These are phyloP conservation scores for Debaryomycetaceae sp. DNA, from an alignment of 1,139 yeast species.

Conservation along the genomic window DNA sequence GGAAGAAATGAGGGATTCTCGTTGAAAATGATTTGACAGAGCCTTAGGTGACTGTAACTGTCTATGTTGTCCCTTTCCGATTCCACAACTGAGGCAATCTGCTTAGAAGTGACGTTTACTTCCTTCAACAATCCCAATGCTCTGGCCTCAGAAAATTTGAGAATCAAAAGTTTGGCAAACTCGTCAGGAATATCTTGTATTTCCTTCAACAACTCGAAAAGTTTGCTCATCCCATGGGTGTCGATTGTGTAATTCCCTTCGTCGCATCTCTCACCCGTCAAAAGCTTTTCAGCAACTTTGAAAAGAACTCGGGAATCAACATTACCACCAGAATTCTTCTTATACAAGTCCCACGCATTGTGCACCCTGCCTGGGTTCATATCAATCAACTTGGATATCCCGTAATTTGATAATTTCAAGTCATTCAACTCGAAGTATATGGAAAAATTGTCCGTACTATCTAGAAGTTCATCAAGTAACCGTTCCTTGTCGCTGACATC, in stretches of 20 bases:
- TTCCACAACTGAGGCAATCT: background rate
- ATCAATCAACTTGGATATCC: conserved; percentile 24
- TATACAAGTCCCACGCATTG: conserved; percentile 30
- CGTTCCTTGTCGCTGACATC: conserved; percentile 7
- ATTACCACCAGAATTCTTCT: conserved; percentile 16
- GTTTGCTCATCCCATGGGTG: conserved; percentile 6
- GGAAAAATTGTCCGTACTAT: conserved; percentile 2
- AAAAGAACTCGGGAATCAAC: conserved; percentile 11
- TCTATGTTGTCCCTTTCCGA: conserved; percentile 1
- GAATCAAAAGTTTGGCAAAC: background rate
- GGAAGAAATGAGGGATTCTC: conserved; percentile 2
- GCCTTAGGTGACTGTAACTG: conserved; percentile 1
- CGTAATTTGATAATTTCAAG: conserved; percentile 13
- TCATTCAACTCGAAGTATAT: conserved; percentile 9
- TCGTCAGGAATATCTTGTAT: background rate
- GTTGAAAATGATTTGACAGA: conserved; percentile 4
- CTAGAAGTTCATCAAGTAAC: conserved; percentile 9
- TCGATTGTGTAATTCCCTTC: conserved; percentile 5
- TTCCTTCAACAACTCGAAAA: conserved; percentile 2
- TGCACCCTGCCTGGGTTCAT: conserved; percentile 42
- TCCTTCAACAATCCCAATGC: background rate
- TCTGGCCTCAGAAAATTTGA: background rate
- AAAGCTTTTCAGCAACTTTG: conserved; percentile 18
- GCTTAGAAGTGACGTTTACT: background rate
- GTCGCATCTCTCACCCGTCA: conserved; percentile 19